A percentile compares a stretch with the other conserved stretches of the same genome.
Evolutionary conservation across 169 alveolate genomes (phyloP).

Genomic region (Plasmodium reichenowi): DNA sequence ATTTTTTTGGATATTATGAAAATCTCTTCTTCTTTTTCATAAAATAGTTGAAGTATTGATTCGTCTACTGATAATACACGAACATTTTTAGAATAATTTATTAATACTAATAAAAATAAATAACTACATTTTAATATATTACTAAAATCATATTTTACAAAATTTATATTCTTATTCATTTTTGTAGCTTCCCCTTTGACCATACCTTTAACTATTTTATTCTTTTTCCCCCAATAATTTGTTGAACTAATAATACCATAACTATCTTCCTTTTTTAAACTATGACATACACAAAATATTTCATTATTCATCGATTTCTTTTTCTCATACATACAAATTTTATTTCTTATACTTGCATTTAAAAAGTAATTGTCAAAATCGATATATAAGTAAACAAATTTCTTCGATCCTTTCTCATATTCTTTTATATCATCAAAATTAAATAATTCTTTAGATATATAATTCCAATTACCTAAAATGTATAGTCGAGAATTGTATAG

Average conservation of each 20-base stretch:
- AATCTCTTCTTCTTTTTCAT: slow-evolving; percentile 51
- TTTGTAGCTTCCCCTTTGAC: slow-evolving; percentile 48
- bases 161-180: slow-evolving; percentile 33
- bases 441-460: slow-evolving; percentile 36
- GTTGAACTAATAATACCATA: slow-evolving; percentile 63
- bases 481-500: slow-evolving; percentile 44
- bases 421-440: slow-evolving; percentile 56
- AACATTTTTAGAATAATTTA: slow-evolving; percentile 63
- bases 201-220: slow-evolving; percentile 62
- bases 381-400: slow-evolving; percentile 51
- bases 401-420: not conserved
- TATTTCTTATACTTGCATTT: slow-evolving; percentile 57
- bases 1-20: slow-evolving; percentile 26
- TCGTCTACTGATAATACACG: slow-evolving; percentile 60
- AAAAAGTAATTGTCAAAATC: slow-evolving; percentile 70
- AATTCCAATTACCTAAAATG: slow-evolving; percentile 60
- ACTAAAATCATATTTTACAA: slow-evolving; percentile 60
- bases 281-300: slow-evolving; percentile 70
- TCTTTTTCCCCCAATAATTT: slow-evolving; percentile 67
- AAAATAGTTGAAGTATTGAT: slow-evolving; percentile 58
- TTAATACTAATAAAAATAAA: slow-evolving; percentile 41
- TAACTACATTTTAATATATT: slow-evolving; percentile 67
- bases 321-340: not conserved
- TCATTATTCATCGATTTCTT: not conserved
- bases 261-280: slow-evolving; percentile 65